phyloP scores from a whole-genome alignment of 805 yeast species.

The Suhomyces vadensis region DNA sequence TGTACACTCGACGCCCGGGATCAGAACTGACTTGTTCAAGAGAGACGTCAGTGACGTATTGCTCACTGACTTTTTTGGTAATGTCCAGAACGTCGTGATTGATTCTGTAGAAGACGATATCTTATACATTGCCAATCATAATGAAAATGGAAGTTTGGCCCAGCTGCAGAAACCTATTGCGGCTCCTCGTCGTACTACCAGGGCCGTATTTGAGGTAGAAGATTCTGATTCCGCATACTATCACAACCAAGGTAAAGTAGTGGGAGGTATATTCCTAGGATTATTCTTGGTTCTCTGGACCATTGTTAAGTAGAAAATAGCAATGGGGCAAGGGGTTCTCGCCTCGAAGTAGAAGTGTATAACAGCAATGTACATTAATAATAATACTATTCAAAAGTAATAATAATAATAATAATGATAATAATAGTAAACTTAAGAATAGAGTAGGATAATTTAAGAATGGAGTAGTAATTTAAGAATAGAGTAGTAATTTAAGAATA shows the following conservation, averaged over 20 bases:
- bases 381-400: too few relatives aligned
- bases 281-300: not conserved
- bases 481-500: too few relatives aligned
- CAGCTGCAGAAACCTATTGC: not conserved
- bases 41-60: constrained; percentile 67
- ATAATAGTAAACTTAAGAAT: too few relatives aligned
- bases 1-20: constrained; percentile 93
- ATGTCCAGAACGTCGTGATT: constrained; percentile 73
- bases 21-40: constrained; percentile 73
- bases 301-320: not conserved
- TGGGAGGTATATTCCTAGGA: constrained; percentile 13
- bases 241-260: constrained; percentile 7
- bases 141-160: constrained; percentile 15
- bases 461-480: too few relatives aligned
- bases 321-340: too few relatives aligned
- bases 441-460: too few relatives aligned
- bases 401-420: too few relatives aligned
- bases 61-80: constrained; percentile 93
- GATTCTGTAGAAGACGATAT: constrained; percentile 57
- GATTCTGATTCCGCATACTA: not conserved
- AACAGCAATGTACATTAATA: too few relatives aligned
- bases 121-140: constrained; percentile 37
- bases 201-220: not conserved
- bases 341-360: too few relatives aligned
- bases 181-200: not conserved